Conservation (phyloP, 73 alveolate species). For the Stentor coeruleus region DNA sequence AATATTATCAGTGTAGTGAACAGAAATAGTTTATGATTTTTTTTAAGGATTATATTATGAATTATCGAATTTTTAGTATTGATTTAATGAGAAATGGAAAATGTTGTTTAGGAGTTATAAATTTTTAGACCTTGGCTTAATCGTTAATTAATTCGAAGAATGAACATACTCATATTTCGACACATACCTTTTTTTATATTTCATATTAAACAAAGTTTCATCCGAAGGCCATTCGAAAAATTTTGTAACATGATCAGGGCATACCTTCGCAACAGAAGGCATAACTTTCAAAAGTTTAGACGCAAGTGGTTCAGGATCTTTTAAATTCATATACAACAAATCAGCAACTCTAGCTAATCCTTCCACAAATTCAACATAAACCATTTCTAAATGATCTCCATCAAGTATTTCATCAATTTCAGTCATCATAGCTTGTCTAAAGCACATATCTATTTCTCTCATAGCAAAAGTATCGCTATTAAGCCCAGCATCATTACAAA, state of each 20-base stretch:
- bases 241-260: background rate
- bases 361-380: conserved; percentile 11
- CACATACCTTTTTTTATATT: background rate
- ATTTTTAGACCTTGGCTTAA: too few species aligned
- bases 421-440: background rate
- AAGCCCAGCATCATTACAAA: background rate
- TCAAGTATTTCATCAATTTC: background rate
- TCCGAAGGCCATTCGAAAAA: background rate
- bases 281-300: background rate
- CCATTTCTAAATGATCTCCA: background rate
- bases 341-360: background rate
- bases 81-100: too few species aligned
- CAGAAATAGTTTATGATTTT: too few species aligned
- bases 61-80: too few species aligned
- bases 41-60: too few species aligned
- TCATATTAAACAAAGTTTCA: background rate
- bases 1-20: too few species aligned
- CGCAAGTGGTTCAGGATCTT: background rate
- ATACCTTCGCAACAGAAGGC: background rate
- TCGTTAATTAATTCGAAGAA: too few species aligned
- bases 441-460: conserved; percentile 7
- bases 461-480: background rate
- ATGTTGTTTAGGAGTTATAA: too few species aligned
- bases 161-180: background rate
- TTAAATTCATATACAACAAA: background rate